Conservation (phyloP, 176 grass and related monocot species). For the Carex cristatella region DNA sequence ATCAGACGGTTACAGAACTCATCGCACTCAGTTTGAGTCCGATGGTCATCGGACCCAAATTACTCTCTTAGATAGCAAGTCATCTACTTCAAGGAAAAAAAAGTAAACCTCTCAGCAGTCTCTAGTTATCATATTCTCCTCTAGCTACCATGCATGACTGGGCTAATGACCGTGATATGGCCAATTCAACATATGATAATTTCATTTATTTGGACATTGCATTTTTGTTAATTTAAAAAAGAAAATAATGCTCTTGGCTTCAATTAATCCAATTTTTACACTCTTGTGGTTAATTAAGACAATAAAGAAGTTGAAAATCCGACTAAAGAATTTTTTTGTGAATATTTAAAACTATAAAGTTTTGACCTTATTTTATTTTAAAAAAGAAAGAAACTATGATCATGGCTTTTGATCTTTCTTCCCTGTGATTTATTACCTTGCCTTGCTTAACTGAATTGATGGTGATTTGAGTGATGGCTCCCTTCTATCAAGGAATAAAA, state of each 20-base stretch:
- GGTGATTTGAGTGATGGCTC: background rate
- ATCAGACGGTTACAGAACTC: no score
- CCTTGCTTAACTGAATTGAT: background rate
- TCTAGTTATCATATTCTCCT: background rate
- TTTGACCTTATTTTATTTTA: background rate
- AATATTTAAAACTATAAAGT: no score
- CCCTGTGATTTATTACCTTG: no score
- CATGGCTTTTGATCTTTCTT: background rate
- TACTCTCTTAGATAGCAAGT: background rate
- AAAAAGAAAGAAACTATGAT: background rate
- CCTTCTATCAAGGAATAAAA: background rate
- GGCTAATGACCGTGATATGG: background rate
- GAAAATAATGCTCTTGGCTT: no score
- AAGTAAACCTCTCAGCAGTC: background rate
- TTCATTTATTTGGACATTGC: background rate
- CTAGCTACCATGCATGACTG: background rate
- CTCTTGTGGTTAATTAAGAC: no score
- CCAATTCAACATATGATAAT: background rate
- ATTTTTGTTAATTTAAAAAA: background rate
- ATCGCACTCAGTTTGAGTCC: no score
- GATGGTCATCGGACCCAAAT: no score
- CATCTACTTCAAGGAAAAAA: background rate
- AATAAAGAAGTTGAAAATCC: no score
- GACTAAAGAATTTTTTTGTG: no score
- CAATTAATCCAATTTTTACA: no score